Percentiles rank a stretch among this genome's conserved stretches.
phyloP scores from a whole-genome alignment of 2,329 filamentous ascomycete species.

The Dactylellina parvicollis region DNA sequence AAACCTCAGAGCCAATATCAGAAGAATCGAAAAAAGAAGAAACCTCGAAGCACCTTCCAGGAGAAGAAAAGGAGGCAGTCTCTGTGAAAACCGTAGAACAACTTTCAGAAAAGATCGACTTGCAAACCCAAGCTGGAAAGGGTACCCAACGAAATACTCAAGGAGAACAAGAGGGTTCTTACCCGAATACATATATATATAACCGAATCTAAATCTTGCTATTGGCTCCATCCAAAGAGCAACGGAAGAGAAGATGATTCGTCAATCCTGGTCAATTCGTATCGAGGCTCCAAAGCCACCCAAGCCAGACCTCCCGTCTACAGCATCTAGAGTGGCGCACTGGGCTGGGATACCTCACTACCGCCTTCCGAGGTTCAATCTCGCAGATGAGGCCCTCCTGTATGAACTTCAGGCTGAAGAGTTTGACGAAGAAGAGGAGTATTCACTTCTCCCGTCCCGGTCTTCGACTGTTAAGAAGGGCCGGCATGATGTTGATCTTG shows the following conservation, averaged over 20 bases:
- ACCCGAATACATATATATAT: neutral
- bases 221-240: neutral
- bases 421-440: slow-evolving; percentile 45
- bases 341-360: slow-evolving; percentile 52
- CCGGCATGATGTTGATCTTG: slow-evolving; percentile 26
- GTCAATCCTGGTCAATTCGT: slow-evolving; percentile 47
- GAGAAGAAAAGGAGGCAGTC: no score
- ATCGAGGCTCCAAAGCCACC: slow-evolving; percentile 48
- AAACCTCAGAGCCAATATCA: neutral
- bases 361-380: slow-evolving; percentile 47
- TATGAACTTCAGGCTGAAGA: slow-evolving; percentile 47
- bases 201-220: neutral
- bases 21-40: neutral
- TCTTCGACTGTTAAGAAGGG: slow-evolving; percentile 32
- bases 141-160: no score
- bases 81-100: no score
- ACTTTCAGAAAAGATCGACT: no score
- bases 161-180: neutral
- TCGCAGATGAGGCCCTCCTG: slow-evolving; percentile 45
- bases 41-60: no score
- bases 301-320: slow-evolving; percentile 21
- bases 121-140: no score
- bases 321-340: slow-evolving; percentile 35
- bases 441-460: slow-evolving; percentile 29
- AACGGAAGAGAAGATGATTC: slow-evolving; percentile 35